Conservation (phyloP, 1,284 basidiomycete species). For the Naganishia sp. region DNA sequence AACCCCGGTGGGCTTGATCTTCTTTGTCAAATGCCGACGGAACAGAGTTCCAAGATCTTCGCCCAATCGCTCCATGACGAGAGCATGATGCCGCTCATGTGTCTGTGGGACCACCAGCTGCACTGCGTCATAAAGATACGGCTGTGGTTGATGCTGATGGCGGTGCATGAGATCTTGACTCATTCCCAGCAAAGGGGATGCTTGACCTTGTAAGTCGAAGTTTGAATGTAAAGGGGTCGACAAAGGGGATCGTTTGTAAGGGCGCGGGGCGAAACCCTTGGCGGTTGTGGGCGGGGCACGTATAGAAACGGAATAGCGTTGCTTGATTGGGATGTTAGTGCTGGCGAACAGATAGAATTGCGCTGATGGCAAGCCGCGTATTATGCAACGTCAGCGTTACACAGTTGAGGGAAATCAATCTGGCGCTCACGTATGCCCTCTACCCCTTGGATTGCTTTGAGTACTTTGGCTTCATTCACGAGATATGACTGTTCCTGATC, state of each 20-base stretch:
- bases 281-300: not conserved
- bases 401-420: too few relatives aligned
- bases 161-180: not conserved
- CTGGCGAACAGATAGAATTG: constrained; percentile 27
- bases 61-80: constrained; percentile 33
- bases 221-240: constrained; percentile 23
- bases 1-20: not conserved
- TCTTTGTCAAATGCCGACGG: constrained; percentile 11
- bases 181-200: constrained; percentile 1
- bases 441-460: constrained; percentile 29
- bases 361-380: not conserved
- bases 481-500: constrained; percentile 18
- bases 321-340: constrained; percentile 25
- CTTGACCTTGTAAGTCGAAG: not conserved
- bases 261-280: not conserved
- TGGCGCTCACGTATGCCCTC: constrained; percentile 31
- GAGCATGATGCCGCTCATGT: constrained; percentile 24
- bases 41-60: constrained; percentile 28
- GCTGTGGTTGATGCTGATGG: not conserved
- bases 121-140: not conserved
- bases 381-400: not conserved
- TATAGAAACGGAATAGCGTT: not conserved
- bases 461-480: constrained; percentile 19
- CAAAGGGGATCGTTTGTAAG: constrained; percentile 20
- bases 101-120: not conserved